Evolutionary conservation across 2,329 filamentous ascomycete species (phyloP).

Genomic region (Ophiostoma piceae): DNA sequence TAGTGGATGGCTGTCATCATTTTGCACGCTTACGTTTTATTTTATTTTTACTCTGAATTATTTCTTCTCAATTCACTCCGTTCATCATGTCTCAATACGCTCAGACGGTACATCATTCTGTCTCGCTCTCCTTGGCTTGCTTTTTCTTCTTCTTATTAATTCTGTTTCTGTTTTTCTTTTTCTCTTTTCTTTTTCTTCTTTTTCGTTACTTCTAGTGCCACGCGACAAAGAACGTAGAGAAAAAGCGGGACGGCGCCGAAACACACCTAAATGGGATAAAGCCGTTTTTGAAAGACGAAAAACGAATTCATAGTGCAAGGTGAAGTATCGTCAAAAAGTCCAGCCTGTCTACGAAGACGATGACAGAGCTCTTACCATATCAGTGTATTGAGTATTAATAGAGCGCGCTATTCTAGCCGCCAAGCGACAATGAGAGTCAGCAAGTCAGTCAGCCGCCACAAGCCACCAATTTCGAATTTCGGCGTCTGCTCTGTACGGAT

Average conservation of each 20-base stretch:
- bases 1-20: too few relatives aligned
- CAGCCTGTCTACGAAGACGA: background rate
- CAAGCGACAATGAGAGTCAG: background rate
- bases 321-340: background rate
- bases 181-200: background rate
- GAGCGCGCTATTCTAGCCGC: background rate
- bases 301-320: background rate
- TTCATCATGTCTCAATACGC: background rate
- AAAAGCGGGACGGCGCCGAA: slow-evolving; percentile 15
- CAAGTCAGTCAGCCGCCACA: background rate
- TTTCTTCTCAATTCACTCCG: background rate
- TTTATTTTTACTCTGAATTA: background rate
- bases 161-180: too few relatives aligned
- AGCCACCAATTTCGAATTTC: background rate
- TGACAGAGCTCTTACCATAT: too few relatives aligned
- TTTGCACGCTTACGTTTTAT: background rate
- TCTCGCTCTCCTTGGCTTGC: slow-evolving; percentile 1
- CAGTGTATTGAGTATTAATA: background rate
- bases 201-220: background rate
- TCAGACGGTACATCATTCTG: background rate
- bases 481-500: background rate
- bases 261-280: slow-evolving; percentile 13
- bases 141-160: background rate
- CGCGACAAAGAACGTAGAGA: slow-evolving; percentile 5
- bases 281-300: slow-evolving; percentile 4